These are phyloP conservation scores for Sedum album DNA, from an alignment of 164 flowering plant genomes.

Conservation along the genomic window DNA sequence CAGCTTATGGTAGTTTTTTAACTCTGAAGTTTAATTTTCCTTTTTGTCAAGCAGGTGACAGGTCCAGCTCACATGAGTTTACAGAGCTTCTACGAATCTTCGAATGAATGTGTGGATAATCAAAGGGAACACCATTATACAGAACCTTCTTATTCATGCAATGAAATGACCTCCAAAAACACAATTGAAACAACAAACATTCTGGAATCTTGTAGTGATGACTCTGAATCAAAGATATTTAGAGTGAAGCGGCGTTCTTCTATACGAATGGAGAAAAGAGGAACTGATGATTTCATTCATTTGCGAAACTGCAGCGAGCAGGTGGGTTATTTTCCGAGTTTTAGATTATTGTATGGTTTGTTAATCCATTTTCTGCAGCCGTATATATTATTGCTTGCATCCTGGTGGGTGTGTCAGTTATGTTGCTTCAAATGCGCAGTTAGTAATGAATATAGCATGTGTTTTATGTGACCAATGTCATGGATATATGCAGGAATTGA, in stretches of 20 bases:
- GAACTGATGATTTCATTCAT: slow-evolving; percentile 17
- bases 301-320: slow-evolving; percentile 31
- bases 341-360: not conserved
- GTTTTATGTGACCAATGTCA: not conserved
- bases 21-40: too few species aligned
- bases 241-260: slow-evolving; percentile 71
- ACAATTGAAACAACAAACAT: slow-evolving; percentile 16
- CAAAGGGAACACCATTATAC: slow-evolving; percentile 1
- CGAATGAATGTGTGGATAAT: not conserved
- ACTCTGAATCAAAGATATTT: slow-evolving; percentile 71
- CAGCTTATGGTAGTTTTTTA: not conserved
- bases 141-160: slow-evolving; percentile 11
- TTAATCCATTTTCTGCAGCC: not conserved
- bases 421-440: not conserved
- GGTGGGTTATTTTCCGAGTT: slow-evolving; percentile 22
- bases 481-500: slow-evolving; percentile 38
- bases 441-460: not conserved
- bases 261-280: slow-evolving; percentile 32
- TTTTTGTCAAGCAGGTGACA: not conserved
- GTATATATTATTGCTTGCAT: not conserved
- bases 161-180: slow-evolving; percentile 14
- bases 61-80: not conserved
- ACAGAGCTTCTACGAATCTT: slow-evolving; percentile 4
- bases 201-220: slow-evolving; percentile 39
- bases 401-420: not conserved